phyloP scores from a whole-genome alignment of 2,329 filamentous ascomycete genomes.

The Incumbomyces lentus region DNA sequence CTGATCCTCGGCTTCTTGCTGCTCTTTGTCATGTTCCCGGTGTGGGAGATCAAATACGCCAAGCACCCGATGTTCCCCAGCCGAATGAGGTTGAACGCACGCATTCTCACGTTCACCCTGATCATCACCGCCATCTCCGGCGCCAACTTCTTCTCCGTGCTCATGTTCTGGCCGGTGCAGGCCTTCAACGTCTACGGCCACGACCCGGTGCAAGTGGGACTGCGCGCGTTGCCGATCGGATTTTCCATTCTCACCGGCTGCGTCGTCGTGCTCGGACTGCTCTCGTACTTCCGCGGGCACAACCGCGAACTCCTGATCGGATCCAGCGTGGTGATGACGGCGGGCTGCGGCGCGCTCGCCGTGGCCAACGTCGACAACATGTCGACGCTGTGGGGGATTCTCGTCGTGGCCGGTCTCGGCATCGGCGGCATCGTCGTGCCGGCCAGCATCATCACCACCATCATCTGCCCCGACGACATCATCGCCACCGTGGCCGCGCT shows the following conservation, averaged over 20 bases:
- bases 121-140: constrained; percentile 51
- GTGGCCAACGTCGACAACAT: constrained; percentile 44
- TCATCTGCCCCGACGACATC: constrained; percentile 58
- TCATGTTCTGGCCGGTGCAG: constrained; percentile 53
- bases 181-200: constrained; percentile 55
- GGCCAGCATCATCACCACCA: constrained; percentile 52
- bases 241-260: constrained; percentile 54
- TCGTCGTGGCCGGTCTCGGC: constrained; percentile 53
- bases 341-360: constrained; percentile 42
- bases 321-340: constrained; percentile 54
- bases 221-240: constrained; percentile 53
- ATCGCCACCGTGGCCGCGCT: constrained; percentile 60
- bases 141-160: constrained; percentile 46
- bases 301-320: constrained; percentile 51
- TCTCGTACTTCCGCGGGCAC: constrained; percentile 45
- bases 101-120: constrained; percentile 43
- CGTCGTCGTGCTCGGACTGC: constrained; percentile 46
- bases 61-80: constrained; percentile 37
- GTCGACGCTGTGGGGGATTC: constrained; percentile 42
- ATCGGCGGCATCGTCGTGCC: constrained; percentile 60
- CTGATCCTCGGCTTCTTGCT: constrained; percentile 34
- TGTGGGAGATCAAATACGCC: constrained; percentile 38
- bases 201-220: constrained; percentile 53
- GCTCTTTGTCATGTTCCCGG: constrained; percentile 28
- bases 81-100: constrained; percentile 36